Base-by-base conservation (phyloP, 495 filamentous ascomycete species). In the Hypoxylon perforatum region DNA sequence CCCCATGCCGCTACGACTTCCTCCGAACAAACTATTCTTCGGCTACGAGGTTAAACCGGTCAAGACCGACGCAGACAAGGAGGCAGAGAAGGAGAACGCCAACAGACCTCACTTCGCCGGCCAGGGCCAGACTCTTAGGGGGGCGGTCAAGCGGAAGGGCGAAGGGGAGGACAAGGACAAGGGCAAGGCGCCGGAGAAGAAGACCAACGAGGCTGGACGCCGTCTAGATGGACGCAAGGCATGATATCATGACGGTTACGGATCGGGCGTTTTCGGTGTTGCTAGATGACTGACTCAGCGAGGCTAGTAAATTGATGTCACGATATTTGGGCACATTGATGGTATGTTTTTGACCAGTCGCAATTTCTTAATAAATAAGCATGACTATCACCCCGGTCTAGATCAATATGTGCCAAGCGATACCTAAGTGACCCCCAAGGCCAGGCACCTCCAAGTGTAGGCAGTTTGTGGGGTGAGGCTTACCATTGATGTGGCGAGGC, bases 21-120 rank as follows among this genome's bases (percentile, higher is more conserved):
- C 92, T 1, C 91, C 89, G 0, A 94, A 94, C 57, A 94, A 97
- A 72, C 81, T 99, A 6, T 99, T 99, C 80, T 95, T 99, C 65
- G 95, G 95, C 10, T 99, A 98, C 70, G 88, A 95, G 61, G 84
- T 97, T 74, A 94, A 90, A 71, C 93, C 93, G 0, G 84, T 94
- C 17, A 92, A 90, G 81, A 92, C 92, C 41, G 88, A 89, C 18
- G 91, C 88, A 23, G 91, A 92, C 57, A 85, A 89, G 52, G 89
- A 86, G 18, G 80, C 83, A 54, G 82, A 87, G 49, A 85, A 86
- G 25, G 87, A 88, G 44, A 81, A 85, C 23, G 87, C 87, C 2
- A 76, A 78, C 47, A 89, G 90, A 70, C 90, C 89, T 9, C 84
- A 90, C 63, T 99, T 98, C 76, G 84, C 88, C n/a, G 95, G 95